A percentile compares a stretch with the other conserved stretches of the same genome.
Conservation (phyloP, 495 filamentous ascomycete species). For the Sphaerosporella brunnea region DNA sequence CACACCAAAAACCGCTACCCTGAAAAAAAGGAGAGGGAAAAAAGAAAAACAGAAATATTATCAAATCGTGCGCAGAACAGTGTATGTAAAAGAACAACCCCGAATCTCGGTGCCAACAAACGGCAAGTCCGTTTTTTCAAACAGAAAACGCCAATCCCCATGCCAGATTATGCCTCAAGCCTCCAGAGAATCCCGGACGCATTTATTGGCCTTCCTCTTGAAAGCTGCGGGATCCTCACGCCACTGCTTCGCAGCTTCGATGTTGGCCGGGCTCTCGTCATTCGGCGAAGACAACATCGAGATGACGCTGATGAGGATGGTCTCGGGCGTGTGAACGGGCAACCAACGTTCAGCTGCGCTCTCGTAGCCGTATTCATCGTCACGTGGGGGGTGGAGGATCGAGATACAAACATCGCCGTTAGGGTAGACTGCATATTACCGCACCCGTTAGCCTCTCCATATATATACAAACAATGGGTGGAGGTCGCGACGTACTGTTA, state of each 20-base stretch:
- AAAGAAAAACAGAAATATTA: too few relatives aligned
- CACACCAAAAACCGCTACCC: too few relatives aligned
- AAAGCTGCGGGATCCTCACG: slow-evolving; percentile 68
- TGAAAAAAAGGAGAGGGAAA: too few relatives aligned
- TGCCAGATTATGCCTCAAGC: slow-evolving; percentile 6
- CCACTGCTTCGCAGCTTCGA: slow-evolving; percentile 99
- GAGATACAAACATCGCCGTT: slow-evolving; percentile 89
- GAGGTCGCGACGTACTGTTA: slow-evolving; percentile 46
- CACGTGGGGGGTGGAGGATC: slow-evolving; percentile 94
- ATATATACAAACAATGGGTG: too few relatives aligned
- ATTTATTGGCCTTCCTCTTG: slow-evolving; percentile 68
- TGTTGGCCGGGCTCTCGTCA: slow-evolving; percentile 93
- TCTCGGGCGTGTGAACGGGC: slow-evolving; percentile 93
- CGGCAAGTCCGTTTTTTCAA: too few relatives aligned
- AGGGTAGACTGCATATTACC: slow-evolving; percentile 51
- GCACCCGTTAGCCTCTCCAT: neutral
- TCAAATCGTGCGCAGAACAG: too few relatives aligned
- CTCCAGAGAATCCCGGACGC: slow-evolving; percentile 50
- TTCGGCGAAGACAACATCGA: slow-evolving; percentile 98
- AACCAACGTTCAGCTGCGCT: slow-evolving; percentile 89
- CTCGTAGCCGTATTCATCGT: slow-evolving; percentile 96
- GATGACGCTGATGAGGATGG: slow-evolving; percentile 95
- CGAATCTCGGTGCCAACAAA: too few relatives aligned
- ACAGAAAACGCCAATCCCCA: neutral
- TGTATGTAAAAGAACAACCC: too few relatives aligned